Conservation (phyloP, 768 basidiomycete species). For the Tulasnella sp. region DNA sequence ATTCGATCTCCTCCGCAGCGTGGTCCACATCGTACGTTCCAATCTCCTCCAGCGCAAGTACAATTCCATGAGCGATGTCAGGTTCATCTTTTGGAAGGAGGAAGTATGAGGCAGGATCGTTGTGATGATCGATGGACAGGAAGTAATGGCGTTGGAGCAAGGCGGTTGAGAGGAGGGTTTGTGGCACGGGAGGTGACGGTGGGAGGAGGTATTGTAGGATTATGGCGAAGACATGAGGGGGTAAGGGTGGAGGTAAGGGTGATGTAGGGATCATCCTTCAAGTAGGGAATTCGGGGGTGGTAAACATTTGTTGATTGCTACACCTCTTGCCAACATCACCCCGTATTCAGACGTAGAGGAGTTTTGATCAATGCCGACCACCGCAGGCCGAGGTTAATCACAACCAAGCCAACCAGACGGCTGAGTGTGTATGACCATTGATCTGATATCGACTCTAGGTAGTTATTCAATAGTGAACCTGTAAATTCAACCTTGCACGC, state of each 20-base stretch:
- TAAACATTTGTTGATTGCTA: too few species aligned
- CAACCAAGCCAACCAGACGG: too few species aligned
- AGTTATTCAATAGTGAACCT: too few species aligned
- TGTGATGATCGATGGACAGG: slow-evolving; percentile 9
- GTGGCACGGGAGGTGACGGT: slow-evolving; percentile 13
- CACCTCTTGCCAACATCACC: too few species aligned
- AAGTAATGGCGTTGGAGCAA: slow-evolving; percentile 16
- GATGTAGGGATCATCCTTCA: too few species aligned
- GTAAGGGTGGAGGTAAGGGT: slow-evolving; percentile 1
- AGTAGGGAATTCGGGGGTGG: too few species aligned
- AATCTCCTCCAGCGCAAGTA: neutral
- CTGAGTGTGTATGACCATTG: too few species aligned
- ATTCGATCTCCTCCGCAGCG: neutral
- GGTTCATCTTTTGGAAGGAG: neutral
- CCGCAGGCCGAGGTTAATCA: too few species aligned
- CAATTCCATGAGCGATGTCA: neutral
- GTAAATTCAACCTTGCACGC: too few species aligned
- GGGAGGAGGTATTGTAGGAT: slow-evolving; percentile 16
- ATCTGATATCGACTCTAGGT: too few species aligned
- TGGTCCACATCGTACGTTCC: neutral
- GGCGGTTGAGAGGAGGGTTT: slow-evolving; percentile 12
- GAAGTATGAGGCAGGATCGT: slow-evolving; percentile 14
- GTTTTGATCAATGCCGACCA: too few species aligned
- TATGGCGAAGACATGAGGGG: slow-evolving; percentile 9
- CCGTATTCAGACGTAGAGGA: too few species aligned